Evolutionary conservation across 2,329 filamentous ascomycete genomes (phyloP).

Genomic region (Westerdykella aurantiaca): DNA sequence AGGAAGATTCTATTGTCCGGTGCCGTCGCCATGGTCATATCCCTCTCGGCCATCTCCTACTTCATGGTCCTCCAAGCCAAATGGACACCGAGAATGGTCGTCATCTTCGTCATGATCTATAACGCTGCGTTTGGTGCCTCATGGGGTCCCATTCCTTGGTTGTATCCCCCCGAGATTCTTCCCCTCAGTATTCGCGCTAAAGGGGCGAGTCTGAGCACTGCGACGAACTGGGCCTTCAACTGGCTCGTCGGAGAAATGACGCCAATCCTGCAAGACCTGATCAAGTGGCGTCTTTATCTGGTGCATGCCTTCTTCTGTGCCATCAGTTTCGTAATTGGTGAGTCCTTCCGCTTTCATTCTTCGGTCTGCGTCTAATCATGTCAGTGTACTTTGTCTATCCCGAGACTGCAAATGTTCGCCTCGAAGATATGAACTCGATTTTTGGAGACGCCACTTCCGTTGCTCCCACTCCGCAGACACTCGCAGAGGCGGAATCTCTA

Average conservation of each 20-base stretch:
- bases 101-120: conserved; percentile 95
- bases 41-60: conserved; percentile 86
- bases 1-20: conserved; percentile 85
- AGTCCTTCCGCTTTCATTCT: conserved; percentile 37
- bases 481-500: conserved; percentile 75
- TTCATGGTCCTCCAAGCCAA: conserved; percentile 83
- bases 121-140: conserved; percentile 94
- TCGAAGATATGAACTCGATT: conserved; percentile 93
- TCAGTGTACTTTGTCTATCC: conserved; percentile 96
- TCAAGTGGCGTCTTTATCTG: conserved; percentile 90
- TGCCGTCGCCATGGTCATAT: conserved; percentile 81
- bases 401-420: conserved; percentile 87
- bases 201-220: conserved; percentile 91
- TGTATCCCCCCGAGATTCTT: conserved; percentile 97
- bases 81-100: conserved; percentile 75
- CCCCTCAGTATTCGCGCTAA: conserved; percentile 95
- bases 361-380: conserved; percentile 17
- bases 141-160: conserved; percentile 98
- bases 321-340: conserved; percentile 91
- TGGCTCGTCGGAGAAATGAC: conserved; percentile 96
- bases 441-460: conserved; percentile 90
- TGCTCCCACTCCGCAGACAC: conserved; percentile 70
- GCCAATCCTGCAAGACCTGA: conserved; percentile 83
- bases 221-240: conserved; percentile 97
- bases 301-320: conserved; percentile 97